phyloP scores from a whole-genome alignment of 2,329 filamentous ascomycete genomes.

The Orbilia brochopaga region DNA sequence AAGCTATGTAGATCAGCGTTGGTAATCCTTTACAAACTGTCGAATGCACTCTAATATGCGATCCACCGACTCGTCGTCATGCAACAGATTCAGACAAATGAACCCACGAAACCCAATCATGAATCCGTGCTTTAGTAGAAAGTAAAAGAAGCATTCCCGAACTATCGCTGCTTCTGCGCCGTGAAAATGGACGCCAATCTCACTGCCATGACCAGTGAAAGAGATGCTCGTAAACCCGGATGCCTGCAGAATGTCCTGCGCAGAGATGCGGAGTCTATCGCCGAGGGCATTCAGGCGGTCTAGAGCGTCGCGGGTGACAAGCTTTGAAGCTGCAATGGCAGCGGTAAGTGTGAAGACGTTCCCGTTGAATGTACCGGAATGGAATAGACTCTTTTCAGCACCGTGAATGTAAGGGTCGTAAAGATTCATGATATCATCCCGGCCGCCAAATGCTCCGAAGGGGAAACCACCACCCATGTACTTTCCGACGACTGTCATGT shows the following conservation, averaged over 20 bases:
- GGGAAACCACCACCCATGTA: slow-evolving; percentile 71
- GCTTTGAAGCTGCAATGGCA: slow-evolving; percentile 58
- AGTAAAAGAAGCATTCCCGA: too few relatives aligned
- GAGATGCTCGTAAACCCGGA: not conserved
- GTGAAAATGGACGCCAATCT: slow-evolving; percentile 1
- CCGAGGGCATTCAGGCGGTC: slow-evolving; percentile 23
- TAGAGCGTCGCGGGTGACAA: slow-evolving; percentile 17
- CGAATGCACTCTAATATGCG: too few relatives aligned
- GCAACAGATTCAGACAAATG: too few relatives aligned
- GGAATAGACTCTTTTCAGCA: slow-evolving; percentile 53
- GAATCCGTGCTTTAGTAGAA: too few relatives aligned
- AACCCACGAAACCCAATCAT: too few relatives aligned
- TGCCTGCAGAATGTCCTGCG: not conserved
- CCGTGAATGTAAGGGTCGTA: slow-evolving; percentile 62
- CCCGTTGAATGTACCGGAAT: slow-evolving; percentile 73
- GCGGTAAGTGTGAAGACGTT: slow-evolving; percentile 68
- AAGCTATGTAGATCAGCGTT: too few relatives aligned
- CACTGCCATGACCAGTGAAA: slow-evolving; percentile 11
- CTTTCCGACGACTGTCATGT: slow-evolving; percentile 70
- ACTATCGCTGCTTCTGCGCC: not conserved
- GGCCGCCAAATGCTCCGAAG: slow-evolving; percentile 72
- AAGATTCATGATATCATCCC: slow-evolving; percentile 64
- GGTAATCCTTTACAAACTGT: too few relatives aligned
- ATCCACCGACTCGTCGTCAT: too few relatives aligned
- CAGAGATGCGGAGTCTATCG: slow-evolving; percentile 12